phyloP scores from a whole-genome alignment of 768 basidiomycete species.

The Tulasnella sp. region DNA sequence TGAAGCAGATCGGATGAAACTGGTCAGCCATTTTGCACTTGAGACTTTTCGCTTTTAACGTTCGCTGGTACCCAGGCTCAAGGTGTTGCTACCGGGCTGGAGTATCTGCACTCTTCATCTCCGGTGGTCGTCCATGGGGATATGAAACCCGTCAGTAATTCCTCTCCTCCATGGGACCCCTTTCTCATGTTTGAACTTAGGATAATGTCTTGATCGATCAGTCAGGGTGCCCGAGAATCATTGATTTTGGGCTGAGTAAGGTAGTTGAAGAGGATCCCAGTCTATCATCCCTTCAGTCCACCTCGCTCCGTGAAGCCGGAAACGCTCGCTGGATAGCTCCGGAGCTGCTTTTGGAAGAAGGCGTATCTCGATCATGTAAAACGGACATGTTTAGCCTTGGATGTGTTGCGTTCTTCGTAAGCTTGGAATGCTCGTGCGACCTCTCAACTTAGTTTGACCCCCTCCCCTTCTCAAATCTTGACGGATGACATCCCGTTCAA shows the following conservation, averaged over 20 bases:
- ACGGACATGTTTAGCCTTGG: not conserved
- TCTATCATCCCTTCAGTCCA: not conserved
- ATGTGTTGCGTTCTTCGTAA: not conserved
- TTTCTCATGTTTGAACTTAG: not conserved
- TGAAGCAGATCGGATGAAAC: not conserved
- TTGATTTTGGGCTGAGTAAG: slow-evolving; percentile 16
- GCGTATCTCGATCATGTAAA: not conserved
- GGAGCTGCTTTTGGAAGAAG: not conserved
- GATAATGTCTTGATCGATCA: slow-evolving; percentile 10
- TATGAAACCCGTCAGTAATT: not conserved
- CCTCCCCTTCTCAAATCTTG: not conserved
- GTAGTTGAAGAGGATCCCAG: not conserved
- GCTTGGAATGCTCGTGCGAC: not conserved
- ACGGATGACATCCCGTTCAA: not conserved
- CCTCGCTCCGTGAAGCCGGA: not conserved
- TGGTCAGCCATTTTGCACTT: not conserved
- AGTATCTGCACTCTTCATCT: not conserved
- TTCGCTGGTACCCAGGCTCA: not conserved
- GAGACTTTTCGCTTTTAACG: not conserved
- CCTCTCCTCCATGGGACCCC: not conserved
- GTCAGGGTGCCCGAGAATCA: not conserved
- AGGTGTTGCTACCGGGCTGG: not conserved
- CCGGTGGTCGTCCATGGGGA: slow-evolving; percentile 8
- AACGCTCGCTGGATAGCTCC: not conserved
- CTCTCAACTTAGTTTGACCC: too few species aligned